Evolutionary conservation across 306 rosid species (phyloP), one percentile per base, ranked within the genome.

Genomic region (Begonia fuchsioides): DNA sequence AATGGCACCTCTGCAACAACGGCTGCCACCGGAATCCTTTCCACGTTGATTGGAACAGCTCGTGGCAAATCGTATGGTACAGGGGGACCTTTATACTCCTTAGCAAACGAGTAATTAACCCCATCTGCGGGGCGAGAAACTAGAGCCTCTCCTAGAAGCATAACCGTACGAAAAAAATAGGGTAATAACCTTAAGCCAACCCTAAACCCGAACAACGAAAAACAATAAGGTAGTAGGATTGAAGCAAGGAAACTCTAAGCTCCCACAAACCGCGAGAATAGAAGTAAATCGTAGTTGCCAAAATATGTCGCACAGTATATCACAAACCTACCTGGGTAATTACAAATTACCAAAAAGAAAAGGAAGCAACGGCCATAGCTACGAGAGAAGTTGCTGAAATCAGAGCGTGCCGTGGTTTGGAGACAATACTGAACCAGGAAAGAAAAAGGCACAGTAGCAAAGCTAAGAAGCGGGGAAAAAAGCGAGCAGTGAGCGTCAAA

Each of bases 21-120:
- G 0, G 80, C 69, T 10, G 84, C 83, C 52, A 79, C 79, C 14
- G 94, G 92, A 63, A 76, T 75, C 18, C 48, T 64, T 56, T 71
- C 85, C 2, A 84, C 78, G 69, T 59, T 64, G 57, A 88, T 66
- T 12, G 97, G 95, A 51, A 70, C 75, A 2, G 95, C 95, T 41
- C 58, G 73, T 10, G 97, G 97, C 47, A 81, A 51, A 60, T 81
- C 80, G 65, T 78, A 84, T 14, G 60, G 41, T 47, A 79, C 76
- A 16, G 84, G 84, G 10, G 97, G 84, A 17, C 94, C 94, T 11
- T 51, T 69, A 50, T 87, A 87, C 62, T 81, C 87, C 13, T 71
- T 72, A 16, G 90, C 93, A 50, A 81, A 72, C n/a, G 93, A 81
- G 54, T 84, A 83, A 48, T 63, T 69, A 4, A 57, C 49, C 11